Conservation (phyloP, 768 basidiomycete species). For the Neoboletus subvelutipes region DNA sequence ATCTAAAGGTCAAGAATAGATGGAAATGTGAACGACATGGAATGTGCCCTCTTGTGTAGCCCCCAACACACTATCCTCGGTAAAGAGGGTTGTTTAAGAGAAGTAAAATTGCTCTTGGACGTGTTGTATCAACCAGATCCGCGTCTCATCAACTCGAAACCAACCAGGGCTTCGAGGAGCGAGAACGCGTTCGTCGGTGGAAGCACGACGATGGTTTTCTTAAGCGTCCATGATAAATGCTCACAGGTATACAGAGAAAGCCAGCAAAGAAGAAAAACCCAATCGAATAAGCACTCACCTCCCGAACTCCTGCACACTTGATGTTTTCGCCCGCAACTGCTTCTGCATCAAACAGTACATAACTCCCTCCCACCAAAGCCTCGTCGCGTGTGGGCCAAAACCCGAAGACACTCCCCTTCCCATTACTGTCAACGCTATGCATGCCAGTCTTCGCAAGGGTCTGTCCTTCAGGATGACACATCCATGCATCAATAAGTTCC, state of each 20-base stretch:
- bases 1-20: conserved; percentile 5
- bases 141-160: conserved; percentile 39
- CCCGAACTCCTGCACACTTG: conserved; percentile 19
- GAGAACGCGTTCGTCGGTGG: conserved; percentile 51
- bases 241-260: neutral
- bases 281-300: conserved; percentile 48
- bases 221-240: conserved; percentile 56
- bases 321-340: conserved; percentile 43
- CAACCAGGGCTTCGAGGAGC: conserved; percentile 55
- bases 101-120: conserved; percentile 70
- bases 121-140: conserved; percentile 87
- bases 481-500: conserved; percentile 96
- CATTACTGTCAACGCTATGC: conserved; percentile 8
- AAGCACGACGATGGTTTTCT: conserved; percentile 89
- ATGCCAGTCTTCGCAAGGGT: conserved; percentile 57
- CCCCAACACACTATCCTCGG: conserved; percentile 67
- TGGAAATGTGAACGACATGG: conserved; percentile 1
- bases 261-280: conserved; percentile 3
- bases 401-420: conserved; percentile 42
- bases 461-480: conserved; percentile 89
- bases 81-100: conserved; percentile 88
- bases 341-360: conserved; percentile 72
- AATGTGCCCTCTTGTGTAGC: conserved; percentile 91
- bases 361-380: conserved; percentile 88
- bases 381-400: conserved; percentile 77